A percentile compares a stretch with the other conserved stretches of the same genome.
Evolutionary conservation across 805 yeast genomes (phyloP).

Genomic region (Tetrapisispora taiwanensis): DNA sequence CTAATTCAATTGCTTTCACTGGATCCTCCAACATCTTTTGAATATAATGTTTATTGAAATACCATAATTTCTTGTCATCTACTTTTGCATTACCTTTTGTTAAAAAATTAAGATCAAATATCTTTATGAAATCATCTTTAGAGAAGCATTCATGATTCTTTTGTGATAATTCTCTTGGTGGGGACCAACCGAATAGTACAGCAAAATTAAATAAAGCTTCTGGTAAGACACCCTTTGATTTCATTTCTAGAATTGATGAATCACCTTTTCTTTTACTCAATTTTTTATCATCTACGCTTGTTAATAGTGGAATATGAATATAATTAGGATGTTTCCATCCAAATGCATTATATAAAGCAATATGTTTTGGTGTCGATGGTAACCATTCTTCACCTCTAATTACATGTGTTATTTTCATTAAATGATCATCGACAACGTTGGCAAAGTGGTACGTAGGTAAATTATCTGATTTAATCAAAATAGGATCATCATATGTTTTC

Average conservation of each 20-base stretch:
- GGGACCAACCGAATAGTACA: slow-evolving; percentile 93
- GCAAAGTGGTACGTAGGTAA: slow-evolving; percentile 96
- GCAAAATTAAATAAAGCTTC: slow-evolving; percentile 83
- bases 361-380: slow-evolving; percentile 89
- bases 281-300: slow-evolving; percentile 62
- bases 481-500: slow-evolving; percentile 79
- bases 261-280: slow-evolving; percentile 82
- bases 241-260: slow-evolving; percentile 53
- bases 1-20: slow-evolving; percentile 27
- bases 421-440: slow-evolving; percentile 87
- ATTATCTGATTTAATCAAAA: slow-evolving; percentile 84
- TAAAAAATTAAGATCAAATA: slow-evolving; percentile 58
- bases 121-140: slow-evolving; percentile 40
- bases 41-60: slow-evolving; percentile 67
- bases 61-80: slow-evolving; percentile 61
- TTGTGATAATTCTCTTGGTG: slow-evolving; percentile 47
- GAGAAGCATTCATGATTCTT: slow-evolving; percentile 43
- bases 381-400: slow-evolving; percentile 98
- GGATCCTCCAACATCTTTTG: slow-evolving; percentile 34
- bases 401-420: slow-evolving; percentile 89
- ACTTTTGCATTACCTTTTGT: slow-evolving; percentile 94
- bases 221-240: slow-evolving; percentile 58
- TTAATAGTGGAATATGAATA: slow-evolving; percentile 83
- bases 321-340: slow-evolving; percentile 77
- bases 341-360: slow-evolving; percentile 75